Evolutionary conservation across 768 basidiomycete genomes (phyloP).

Genomic region (Strobilomyces echinocephalus): DNA sequence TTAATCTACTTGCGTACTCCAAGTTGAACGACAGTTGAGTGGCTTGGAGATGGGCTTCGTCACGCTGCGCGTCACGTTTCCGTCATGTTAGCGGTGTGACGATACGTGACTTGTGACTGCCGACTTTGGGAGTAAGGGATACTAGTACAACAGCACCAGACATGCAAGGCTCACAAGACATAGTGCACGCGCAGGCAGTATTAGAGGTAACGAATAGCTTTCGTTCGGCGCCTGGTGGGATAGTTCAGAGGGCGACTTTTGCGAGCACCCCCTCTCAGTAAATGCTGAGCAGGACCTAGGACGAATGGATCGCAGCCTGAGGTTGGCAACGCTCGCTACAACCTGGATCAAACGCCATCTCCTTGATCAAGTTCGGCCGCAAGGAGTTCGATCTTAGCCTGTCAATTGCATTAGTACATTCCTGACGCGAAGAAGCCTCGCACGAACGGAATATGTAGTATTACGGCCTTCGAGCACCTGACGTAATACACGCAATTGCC

Average conservation of each 20-base stretch:
- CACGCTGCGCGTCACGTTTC: too few relatives aligned
- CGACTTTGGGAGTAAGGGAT: too few relatives aligned
- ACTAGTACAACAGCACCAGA: neutral
- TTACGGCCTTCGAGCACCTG: conserved; percentile 63
- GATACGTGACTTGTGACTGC: too few relatives aligned
- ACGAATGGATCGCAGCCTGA: conserved; percentile 3
- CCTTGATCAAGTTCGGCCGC: conserved; percentile 61
- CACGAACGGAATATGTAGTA: conserved; percentile 59
- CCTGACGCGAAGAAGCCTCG: neutral
- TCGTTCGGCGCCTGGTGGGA: conserved; percentile 71
- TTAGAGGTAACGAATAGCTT: conserved; percentile 32
- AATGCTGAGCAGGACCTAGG: neutral
- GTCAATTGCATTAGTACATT: conserved; percentile 6
- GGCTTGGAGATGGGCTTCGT: too few relatives aligned
- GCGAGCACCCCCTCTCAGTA: conserved; percentile 45
- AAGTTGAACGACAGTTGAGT: too few relatives aligned
- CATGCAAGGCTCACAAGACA: neutral
- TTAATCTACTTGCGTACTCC: too few relatives aligned
- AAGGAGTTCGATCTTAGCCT: conserved; percentile 65
- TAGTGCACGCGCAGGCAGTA: neutral
- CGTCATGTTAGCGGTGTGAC: too few relatives aligned
- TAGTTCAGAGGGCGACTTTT: conserved; percentile 73
- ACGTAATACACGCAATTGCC: conserved; percentile 64
- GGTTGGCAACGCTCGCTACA: neutral
- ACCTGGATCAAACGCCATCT: conserved; percentile 39